Percentiles rank a stretch among this genome's conserved stretches.
These are phyloP conservation scores for Cyberlindnera bimundalis DNA, from an alignment of 805 yeast genomes.

Conservation along the genomic window DNA sequence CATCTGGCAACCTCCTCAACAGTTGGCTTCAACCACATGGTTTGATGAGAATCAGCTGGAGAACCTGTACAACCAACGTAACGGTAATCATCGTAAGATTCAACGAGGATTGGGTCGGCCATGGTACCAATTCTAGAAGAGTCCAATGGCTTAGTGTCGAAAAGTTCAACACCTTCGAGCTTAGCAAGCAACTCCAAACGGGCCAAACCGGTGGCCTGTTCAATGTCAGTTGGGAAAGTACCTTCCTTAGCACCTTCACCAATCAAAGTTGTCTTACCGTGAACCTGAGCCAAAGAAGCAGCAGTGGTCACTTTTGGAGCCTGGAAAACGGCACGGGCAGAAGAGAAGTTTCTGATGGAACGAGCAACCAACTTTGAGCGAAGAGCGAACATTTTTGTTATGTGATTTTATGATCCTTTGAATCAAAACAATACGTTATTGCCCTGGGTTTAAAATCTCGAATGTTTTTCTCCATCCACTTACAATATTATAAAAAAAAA, in stretches of 20 bases:
- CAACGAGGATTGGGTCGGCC: conserved; percentile 83
- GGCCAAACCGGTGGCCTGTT: conserved; percentile 98
- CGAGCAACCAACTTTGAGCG: conserved; percentile 33
- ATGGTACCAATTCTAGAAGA: conserved; percentile 88
- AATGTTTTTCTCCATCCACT: conserved; percentile 19
- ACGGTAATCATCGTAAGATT: conserved; percentile 88
- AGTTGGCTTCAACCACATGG: conserved; percentile 90
- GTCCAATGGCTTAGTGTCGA: conserved; percentile 85
- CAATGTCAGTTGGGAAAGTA: conserved; percentile 86
- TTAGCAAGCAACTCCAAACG: conserved; percentile 93
- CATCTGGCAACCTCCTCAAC: conserved; percentile 85
- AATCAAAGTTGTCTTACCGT: conserved; percentile 70
- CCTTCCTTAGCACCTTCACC: conserved; percentile 90
- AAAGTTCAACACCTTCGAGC: conserved; percentile 91
- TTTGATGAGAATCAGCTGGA: conserved; percentile 88
- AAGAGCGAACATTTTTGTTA: conserved; percentile 32
- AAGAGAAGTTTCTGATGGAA: conserved; percentile 33
- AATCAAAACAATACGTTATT: too few relatives aligned
- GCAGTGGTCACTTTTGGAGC: conserved; percentile 44
- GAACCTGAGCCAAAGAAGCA: conserved; percentile 66
- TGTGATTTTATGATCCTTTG: neutral
- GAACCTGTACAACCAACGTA: conserved; percentile 97
- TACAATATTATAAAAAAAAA: too few relatives aligned
- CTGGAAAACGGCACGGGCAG: conserved; percentile 30
- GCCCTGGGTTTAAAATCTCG: too few relatives aligned